These are phyloP conservation scores for Physcomitrium patens DNA, from an alignment of 225 moss, liverwort and hornwort genomes.

Conservation along the genomic window DNA sequence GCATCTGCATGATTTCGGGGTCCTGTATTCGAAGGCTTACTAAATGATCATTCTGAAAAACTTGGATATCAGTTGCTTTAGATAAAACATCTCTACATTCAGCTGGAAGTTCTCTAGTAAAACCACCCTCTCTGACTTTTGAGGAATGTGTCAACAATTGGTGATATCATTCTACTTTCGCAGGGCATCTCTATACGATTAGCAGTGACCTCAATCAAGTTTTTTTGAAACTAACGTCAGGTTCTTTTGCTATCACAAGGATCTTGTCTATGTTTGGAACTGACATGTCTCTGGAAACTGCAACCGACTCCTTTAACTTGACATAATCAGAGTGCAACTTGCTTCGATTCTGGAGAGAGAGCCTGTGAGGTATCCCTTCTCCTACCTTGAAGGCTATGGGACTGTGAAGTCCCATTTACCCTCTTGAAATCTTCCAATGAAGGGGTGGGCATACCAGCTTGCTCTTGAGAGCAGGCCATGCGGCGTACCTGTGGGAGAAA, in stretches of 20 bases:
- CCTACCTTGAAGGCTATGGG: constrained; percentile 45
- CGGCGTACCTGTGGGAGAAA: constrained; percentile 35
- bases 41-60: constrained; percentile 33
- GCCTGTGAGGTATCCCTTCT: constrained; percentile 39
- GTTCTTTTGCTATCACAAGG: constrained; percentile 39
- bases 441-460: constrained; percentile 44
- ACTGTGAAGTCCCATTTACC: constrained; percentile 33
- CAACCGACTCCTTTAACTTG: constrained; percentile 33
- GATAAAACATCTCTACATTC: constrained; percentile 39
- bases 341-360: constrained; percentile 34
- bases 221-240: constrained; percentile 30
- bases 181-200: constrained; percentile 34
- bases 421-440: constrained; percentile 55
- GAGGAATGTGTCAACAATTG: constrained; percentile 26
- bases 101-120: constrained; percentile 33
- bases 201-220: constrained; percentile 25
- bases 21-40: constrained; percentile 40
- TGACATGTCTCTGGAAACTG: neutral
- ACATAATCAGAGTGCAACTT: constrained; percentile 34
- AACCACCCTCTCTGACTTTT: constrained; percentile 34
- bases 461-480: constrained; percentile 45
- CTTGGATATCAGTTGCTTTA: constrained; percentile 29
- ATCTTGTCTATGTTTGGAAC: constrained; percentile 33
- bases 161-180: constrained; percentile 40
- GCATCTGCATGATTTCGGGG: constrained; percentile 44